Conservation (phyloP, 2,329 filamentous ascomycete species). For the Pseudogymnoascus sp. region DNA sequence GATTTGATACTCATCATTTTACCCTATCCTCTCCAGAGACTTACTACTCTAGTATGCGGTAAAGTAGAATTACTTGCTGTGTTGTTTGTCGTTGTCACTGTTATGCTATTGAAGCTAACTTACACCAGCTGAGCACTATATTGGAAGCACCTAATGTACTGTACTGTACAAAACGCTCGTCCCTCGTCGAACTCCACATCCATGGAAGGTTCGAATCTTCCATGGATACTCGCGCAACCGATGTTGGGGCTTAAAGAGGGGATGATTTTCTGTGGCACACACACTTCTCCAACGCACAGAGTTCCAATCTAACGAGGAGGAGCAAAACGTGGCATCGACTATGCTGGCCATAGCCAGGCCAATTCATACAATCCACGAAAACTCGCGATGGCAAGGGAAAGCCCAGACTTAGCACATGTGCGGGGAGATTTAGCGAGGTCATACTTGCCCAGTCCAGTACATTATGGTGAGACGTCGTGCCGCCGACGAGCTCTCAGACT, state of each 20-base stretch:
- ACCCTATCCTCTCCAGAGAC: not conserved
- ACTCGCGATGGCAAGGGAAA: not conserved
- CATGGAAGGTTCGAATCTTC: not conserved
- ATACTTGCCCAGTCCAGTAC: conserved; percentile 29
- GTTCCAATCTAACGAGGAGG: not conserved
- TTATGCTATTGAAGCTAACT: not conserved
- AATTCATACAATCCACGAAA: not conserved
- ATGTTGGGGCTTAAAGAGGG: not conserved
- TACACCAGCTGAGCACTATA: not conserved
- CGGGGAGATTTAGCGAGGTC: conserved; percentile 34
- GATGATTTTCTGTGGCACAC: not conserved
- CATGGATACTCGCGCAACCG: not conserved
- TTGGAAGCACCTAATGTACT: not conserved
- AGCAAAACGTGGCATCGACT: not conserved
- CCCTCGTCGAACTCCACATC: not conserved
- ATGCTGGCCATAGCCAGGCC: not conserved
- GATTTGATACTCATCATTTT: not conserved
- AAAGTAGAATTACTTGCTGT: not conserved
- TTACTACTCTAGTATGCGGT: not conserved
- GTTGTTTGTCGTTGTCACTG: not conserved
- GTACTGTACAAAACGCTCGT: not conserved
- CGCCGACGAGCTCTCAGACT: not conserved
- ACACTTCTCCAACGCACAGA: not conserved
- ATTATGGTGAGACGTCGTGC: not conserved
- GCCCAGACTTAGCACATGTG: not conserved